These are phyloP conservation scores for Diaporthe sp. DNA, from an alignment of 2,329 filamentous ascomycete species.

Conservation along the genomic window DNA sequence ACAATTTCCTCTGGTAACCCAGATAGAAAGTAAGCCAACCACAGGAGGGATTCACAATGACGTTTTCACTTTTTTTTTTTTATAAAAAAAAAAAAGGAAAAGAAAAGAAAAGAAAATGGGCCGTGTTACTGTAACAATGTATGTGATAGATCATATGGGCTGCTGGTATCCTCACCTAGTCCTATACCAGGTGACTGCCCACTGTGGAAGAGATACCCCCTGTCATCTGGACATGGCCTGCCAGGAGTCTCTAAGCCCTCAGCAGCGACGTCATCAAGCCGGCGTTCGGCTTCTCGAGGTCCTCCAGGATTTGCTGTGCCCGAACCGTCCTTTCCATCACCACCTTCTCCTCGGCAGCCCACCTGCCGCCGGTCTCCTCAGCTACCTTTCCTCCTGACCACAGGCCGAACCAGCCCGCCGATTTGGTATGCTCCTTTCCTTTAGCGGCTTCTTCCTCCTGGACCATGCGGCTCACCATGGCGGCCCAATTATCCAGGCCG, in stretches of 20 bases:
- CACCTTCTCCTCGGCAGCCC: constrained; percentile 65
- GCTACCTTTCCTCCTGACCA: constrained; percentile 49
- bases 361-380: constrained; percentile 54
- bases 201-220: not conserved
- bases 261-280: constrained; percentile 33
- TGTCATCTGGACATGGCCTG: not conserved
- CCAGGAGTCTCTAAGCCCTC: constrained; percentile 27
- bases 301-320: constrained; percentile 63
- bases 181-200: not conserved
- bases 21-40: too few relatives aligned
- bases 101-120: too few relatives aligned
- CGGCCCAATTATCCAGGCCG: constrained; percentile 83
- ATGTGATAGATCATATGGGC: too few relatives aligned
- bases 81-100: too few relatives aligned
- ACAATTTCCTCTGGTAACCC: too few relatives aligned
- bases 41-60: too few relatives aligned
- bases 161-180: not conserved
- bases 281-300: constrained; percentile 45
- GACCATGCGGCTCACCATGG: constrained; percentile 78
- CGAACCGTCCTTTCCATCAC: constrained; percentile 62
- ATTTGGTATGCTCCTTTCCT: constrained; percentile 40
- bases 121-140: too few relatives aligned
- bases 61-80: too few relatives aligned
- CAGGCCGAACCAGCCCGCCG: constrained; percentile 51
- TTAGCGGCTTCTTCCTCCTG: constrained; percentile 56